These are phyloP conservation scores for Coprinellus micaceus DNA, from an alignment of 768 basidiomycete species.

Conservation along the genomic window DNA sequence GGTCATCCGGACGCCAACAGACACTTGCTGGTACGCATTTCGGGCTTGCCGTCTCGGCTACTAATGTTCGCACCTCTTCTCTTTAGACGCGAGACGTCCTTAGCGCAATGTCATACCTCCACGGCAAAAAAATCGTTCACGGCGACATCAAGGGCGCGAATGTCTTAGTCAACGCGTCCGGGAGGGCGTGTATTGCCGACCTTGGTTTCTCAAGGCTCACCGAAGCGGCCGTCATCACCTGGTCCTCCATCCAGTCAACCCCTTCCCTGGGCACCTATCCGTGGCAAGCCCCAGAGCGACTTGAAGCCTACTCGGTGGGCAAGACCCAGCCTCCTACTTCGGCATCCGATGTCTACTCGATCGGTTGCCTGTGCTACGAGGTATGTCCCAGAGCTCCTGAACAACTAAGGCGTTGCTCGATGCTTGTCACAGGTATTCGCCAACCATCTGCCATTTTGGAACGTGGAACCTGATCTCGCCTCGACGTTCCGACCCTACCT, in stretches of 20 bases:
- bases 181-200: neutral
- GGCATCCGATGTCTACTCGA: neutral
- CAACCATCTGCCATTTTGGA: neutral
- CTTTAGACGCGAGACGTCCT: conserved; percentile 9
- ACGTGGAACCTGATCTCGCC: neutral
- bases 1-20: neutral
- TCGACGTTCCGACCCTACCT: neutral
- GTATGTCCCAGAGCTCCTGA: neutral
- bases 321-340: neutral
- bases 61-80: neutral
- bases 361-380: neutral
- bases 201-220: neutral
- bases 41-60: neutral
- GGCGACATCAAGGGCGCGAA: conserved; percentile 11
- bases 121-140: conserved; percentile 9
- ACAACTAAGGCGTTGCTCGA: neutral
- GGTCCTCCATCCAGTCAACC: neutral
- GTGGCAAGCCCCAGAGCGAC: neutral
- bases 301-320: neutral
- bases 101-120: conserved; percentile 9
- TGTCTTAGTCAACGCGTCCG: neutral
- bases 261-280: neutral
- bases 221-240: neutral
- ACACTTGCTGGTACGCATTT: neutral
- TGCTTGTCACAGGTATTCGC: neutral